A percentile compares a stretch with the other conserved stretches of the same genome.
phyloP scores from a whole-genome alignment of 1,284 basidiomycete species.

The Laetiporus sulphureus region DNA sequence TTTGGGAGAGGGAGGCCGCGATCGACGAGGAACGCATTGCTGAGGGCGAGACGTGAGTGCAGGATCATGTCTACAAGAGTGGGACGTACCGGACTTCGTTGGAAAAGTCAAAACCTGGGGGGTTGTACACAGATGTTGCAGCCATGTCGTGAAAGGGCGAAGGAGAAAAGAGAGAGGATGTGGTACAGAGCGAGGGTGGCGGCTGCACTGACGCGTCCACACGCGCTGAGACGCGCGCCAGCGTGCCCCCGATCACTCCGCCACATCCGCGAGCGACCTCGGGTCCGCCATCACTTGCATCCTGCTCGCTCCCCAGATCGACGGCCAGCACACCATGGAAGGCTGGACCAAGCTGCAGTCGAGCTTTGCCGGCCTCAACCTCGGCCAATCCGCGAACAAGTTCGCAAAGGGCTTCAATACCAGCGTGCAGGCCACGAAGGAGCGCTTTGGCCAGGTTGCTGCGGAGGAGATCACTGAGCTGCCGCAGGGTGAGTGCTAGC shows the following conservation, averaged over 20 bases:
- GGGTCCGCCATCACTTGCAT: not conserved
- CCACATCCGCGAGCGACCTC: conserved; percentile 13
- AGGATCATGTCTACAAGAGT: not conserved
- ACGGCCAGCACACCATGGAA: conserved; percentile 47
- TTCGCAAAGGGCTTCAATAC: conserved; percentile 81
- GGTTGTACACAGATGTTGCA: conserved; percentile 21
- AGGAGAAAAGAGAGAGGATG: not conserved
- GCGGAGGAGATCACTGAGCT: conserved; percentile 94
- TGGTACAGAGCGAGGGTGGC: not conserved
- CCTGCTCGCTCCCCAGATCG: conserved; percentile 5
- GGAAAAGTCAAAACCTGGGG: conserved; percentile 32
- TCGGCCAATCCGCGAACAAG: conserved; percentile 65
- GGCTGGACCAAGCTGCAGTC: conserved; percentile 67
- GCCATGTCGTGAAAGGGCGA: conserved; percentile 18
- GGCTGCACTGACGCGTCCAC: not conserved
- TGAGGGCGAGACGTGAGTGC: conserved; percentile 24
- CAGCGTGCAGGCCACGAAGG: conserved; percentile 85
- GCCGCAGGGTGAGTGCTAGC: conserved; percentile 56
- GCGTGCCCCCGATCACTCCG: not conserved
- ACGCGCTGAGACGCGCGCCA: conserved; percentile 3
- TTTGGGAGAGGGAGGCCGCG: conserved; percentile 68
- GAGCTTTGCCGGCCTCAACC: conserved; percentile 52
- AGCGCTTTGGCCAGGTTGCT: conserved; percentile 84
- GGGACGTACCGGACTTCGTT: conserved; percentile 26
- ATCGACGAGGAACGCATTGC: conserved; percentile 75